Conservation (phyloP, 768 basidiomycete species). For the Boletellus ananiceps region DNA sequence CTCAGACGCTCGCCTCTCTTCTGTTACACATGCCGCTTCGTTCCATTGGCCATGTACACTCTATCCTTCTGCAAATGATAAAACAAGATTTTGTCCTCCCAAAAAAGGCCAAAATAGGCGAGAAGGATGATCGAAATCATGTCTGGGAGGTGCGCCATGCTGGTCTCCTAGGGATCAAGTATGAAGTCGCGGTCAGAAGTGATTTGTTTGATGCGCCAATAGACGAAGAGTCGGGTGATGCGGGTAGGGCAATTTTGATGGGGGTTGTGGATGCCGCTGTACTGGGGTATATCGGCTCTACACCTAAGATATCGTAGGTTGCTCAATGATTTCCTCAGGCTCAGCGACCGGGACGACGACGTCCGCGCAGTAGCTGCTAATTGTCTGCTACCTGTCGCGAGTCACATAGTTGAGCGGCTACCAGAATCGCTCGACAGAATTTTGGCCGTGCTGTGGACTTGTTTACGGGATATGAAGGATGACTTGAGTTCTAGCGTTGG, state of each 20-base stretch:
- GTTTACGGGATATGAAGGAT: conserved; percentile 89
- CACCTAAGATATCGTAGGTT: not conserved
- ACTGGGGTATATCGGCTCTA: conserved; percentile 56
- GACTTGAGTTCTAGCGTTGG: conserved; percentile 96
- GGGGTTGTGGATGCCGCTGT: conserved; percentile 90
- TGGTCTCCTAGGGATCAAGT: conserved; percentile 95
- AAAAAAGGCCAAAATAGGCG: conserved; percentile 29
- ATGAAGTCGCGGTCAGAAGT: conserved; percentile 90
- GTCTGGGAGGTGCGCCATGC: conserved; percentile 98
- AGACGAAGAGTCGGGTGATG: conserved; percentile 34
- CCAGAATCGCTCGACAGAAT: conserved; percentile 69
- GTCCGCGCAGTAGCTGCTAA: conserved; percentile 94
- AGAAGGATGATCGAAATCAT: conserved; percentile 46
- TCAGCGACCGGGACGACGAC: conserved; percentile 91
- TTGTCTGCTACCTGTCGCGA: conserved; percentile 84
- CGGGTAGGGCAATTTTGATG: conserved; percentile 56
- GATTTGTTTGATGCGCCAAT: conserved; percentile 59
- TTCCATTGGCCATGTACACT: conserved; percentile 76
- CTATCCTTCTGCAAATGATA: conserved; percentile 88
- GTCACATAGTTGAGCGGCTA: conserved; percentile 70
- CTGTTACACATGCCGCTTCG: conserved; percentile 83
- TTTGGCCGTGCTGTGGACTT: conserved; percentile 84
- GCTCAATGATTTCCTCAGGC: conserved; percentile 41
- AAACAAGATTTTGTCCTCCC: conserved; percentile 70
- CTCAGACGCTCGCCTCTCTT: conserved; percentile 88